Base-by-base conservation (phyloP, 257 asterid genomes). In the Solanum sitiens region DNA sequence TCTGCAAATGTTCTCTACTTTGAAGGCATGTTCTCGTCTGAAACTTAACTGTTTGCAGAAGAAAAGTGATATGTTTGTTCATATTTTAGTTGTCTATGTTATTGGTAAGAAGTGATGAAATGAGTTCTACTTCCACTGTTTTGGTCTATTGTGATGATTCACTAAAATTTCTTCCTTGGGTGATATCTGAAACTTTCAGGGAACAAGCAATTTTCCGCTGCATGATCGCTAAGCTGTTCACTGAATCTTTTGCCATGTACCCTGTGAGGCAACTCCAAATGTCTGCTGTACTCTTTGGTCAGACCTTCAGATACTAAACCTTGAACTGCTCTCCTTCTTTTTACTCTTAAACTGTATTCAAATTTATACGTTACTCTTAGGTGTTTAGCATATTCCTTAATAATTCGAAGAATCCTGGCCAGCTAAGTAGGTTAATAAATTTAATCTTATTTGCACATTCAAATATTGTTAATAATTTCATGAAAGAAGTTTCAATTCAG, bases 211-310 rank as follows among this genome's bases (percentile, higher is more conserved):
- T 95, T 89, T 95, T 91, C 56, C 94, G 95, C 83, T 97, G 95
- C 92, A 93, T 95, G 98, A 93, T 95, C 13, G 94, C 93, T 42
- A 95, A 94, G 82, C 93, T 97, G 71, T 94, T 95, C 87, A 98
- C 95, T 90, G 98, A 96, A 50, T 96, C 94, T 90, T 93, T 96
- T 89, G 86, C 93, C 89, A 95, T 93, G 89, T 96, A 94, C 89
- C 99, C 99, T 87, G 98, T 94, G 15, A 92, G 91, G 90, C 98
- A 96, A 93, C 94, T 96, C 91, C 92, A 87, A 89, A 91, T 94
- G 87, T 96, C 98, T 67, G 98, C 98, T 44, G 87, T 91, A 90
- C 94, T 96, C 65, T 94, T 94, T 85, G 99, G 99, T 96, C 89
- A 93, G 98, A 76, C 90, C 86, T 63, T 90, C 40, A 80, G 7